Percentiles rank a stretch among this genome's conserved stretches.
These are phyloP conservation scores for Kitagawia praeruptora DNA, from an alignment of 129 eudicot genomes.

Conservation along the genomic window DNA sequence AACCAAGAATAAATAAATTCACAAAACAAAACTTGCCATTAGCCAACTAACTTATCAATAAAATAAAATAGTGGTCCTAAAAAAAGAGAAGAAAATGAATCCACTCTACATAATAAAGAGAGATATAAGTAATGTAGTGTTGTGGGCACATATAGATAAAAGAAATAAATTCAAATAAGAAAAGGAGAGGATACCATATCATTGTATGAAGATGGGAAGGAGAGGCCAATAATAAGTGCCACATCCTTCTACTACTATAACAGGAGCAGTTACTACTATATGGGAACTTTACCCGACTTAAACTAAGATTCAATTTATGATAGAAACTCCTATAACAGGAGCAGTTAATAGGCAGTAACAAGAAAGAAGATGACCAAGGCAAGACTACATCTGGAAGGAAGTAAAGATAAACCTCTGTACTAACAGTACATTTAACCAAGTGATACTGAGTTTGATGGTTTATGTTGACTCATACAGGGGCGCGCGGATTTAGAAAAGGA, in stretches of 20 bases:
- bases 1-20: too few relatives aligned
- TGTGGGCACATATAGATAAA: conserved; percentile 1
- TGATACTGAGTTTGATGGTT: too few relatives aligned
- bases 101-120: neutral
- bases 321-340: neutral
- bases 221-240: conserved; percentile 20
- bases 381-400: neutral
- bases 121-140: neutral
- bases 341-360: neutral
- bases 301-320: neutral
- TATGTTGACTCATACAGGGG: neutral
- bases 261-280: too few relatives aligned
- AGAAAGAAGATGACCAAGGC: neutral
- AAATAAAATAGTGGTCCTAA: conserved; percentile 2
- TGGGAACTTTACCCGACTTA: neutral
- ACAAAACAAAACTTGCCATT: too few relatives aligned
- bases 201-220: neutral
- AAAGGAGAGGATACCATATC: conserved; percentile 2
- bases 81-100: neutral
- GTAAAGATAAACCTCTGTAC: too few relatives aligned
- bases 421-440: too few relatives aligned
- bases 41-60: neutral
- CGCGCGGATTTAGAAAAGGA: neutral
- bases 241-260: conserved; percentile 14
- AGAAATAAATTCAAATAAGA: neutral